Base-by-base conservation (phyloP, 371 early-diverging fungal species). In the Lichtheimia hyalospora region DNA sequence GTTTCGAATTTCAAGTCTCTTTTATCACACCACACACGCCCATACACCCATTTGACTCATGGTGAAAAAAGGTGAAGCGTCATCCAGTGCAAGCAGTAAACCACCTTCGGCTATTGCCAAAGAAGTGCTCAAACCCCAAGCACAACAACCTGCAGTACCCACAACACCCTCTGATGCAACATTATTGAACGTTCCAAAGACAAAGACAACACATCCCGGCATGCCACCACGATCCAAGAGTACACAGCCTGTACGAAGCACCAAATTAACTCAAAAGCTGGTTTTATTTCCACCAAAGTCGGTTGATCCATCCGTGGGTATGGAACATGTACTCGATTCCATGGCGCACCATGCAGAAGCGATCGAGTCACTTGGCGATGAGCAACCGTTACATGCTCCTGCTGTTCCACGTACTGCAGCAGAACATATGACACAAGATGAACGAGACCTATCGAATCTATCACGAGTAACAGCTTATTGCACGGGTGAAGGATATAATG, bases 391-490 rank as follows among this genome's bases (percentile, higher is more conserved):
- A 25, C 28, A 8, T 42, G 15, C 56, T 7, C 13, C 18, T 25
- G 41, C 24, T 16, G 24, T 34, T 18, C 42, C 39, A 49, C 39
- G 50, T 14, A 57, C 48, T 44, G 58, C 40, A 41, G 84, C 89
- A 25, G 86, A 91, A 75, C 83, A 88, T 60, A 77, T 89, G 68
- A 83, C 84, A 54, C 79, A 79, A 46, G 72, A 87, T 60, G 83
- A 87, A 49, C 80, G 85, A 14, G 85, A 85, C 27, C 34, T 68
- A 4, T 66, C 75, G 8, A 70, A 70, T 27, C 71, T 91, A 21
- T 89, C 92, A 10, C 73, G 96, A 40, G 96, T 93, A 14, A 93
- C 96, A 2, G 95, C 96, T 0, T 97, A 95, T 62, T 96, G 95
- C 62, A 92, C 94, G 5, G 94, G 77, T 5, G 86, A 87, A 54